Percentiles rank a stretch among this genome's conserved stretches.
phyloP scores from a whole-genome alignment of 2,329 filamentous ascomycete genomes.

The Geosmithia putterillii region DNA sequence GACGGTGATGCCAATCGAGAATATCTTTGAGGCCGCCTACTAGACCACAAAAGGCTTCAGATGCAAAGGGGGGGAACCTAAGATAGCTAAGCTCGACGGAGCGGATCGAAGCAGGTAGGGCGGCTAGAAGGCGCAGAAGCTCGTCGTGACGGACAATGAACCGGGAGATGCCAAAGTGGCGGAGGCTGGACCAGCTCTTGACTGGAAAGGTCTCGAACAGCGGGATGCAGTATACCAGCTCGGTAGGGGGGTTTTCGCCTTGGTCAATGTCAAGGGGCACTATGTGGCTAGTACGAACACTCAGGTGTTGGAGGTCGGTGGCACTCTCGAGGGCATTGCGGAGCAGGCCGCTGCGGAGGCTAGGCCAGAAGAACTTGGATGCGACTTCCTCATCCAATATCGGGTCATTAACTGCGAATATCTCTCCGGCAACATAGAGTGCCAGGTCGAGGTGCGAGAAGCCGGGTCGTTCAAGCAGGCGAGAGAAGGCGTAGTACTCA shows the following conservation, averaged over 20 bases:
- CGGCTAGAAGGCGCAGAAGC: conserved; percentile 10
- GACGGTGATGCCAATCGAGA: too few relatives aligned
- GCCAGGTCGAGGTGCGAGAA: conserved; percentile 13
- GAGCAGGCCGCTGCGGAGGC: conserved; percentile 6
- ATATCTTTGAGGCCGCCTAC: too few relatives aligned
- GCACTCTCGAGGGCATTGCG: conserved; percentile 5
- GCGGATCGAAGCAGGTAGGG: conserved; percentile 9
- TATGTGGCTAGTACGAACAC: conserved; percentile 4
- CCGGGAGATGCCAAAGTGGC: conserved; percentile 12
- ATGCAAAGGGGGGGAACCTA: conserved; percentile 2
- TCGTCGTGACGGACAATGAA: conserved; percentile 12
- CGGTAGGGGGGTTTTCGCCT: neutral
- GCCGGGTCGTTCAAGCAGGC: conserved; percentile 9
- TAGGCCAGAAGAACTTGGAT: neutral
- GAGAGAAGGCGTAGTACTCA: conserved; percentile 10
- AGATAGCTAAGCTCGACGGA: conserved; percentile 15
- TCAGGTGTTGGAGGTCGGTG: conserved; percentile 5
- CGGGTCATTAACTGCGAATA: too few relatives aligned
- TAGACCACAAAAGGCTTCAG: too few relatives aligned
- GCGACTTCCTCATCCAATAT: too few relatives aligned
- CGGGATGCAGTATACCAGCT: conserved; percentile 2
- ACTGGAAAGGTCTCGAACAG: conserved; percentile 12
- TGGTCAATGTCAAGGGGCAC: neutral
- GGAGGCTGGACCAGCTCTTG: conserved; percentile 10
- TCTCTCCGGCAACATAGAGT: conserved; percentile 6